Percentiles rank a stretch among this genome's conserved stretches.
phyloP scores from a whole-genome alignment of 345 rosid species.

The Excoecaria agallocha region DNA sequence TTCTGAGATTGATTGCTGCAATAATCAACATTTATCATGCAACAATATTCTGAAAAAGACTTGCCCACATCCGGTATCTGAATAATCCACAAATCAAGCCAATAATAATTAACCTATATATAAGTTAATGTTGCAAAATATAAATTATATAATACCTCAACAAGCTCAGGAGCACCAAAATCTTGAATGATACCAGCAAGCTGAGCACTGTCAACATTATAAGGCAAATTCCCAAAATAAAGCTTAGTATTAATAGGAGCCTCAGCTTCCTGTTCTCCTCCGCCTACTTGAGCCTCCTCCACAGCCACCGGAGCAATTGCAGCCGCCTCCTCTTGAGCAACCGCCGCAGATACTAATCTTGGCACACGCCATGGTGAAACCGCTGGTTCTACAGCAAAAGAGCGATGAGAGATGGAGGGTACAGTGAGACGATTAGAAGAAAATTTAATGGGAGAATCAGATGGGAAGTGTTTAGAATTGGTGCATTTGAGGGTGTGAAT shows the following conservation, averaged over 20 bases:
- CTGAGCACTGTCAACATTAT: slow-evolving; percentile 82
- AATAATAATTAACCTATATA: no score
- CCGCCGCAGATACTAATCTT: slow-evolving; percentile 45
- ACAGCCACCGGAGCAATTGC: slow-evolving; percentile 21
- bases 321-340: slow-evolving; percentile 46
- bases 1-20: no score
- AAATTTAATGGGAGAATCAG: slow-evolving; percentile 18
- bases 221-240: slow-evolving; percentile 90
- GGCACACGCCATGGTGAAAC: slow-evolving; percentile 28
- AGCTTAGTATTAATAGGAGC: slow-evolving; percentile 58
- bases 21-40: neutral
- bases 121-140: neutral
- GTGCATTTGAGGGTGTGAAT: slow-evolving; percentile 40
- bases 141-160: slow-evolving; percentile 47
- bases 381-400: slow-evolving; percentile 9
- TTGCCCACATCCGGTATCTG: no score
- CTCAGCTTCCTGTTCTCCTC: slow-evolving; percentile 19
- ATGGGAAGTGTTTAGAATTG: slow-evolving; percentile 26
- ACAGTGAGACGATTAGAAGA: slow-evolving; percentile 16
- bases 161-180: slow-evolving; percentile 67
- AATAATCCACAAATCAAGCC: no score
- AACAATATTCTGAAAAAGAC: no score
- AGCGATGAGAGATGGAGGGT: slow-evolving; percentile 11
- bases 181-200: slow-evolving; percentile 88
- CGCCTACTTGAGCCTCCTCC: slow-evolving; percentile 22